These are phyloP conservation scores for Penicillium sclerotigenum DNA, from an alignment of 2,329 filamentous ascomycete species.

Conservation along the genomic window DNA sequence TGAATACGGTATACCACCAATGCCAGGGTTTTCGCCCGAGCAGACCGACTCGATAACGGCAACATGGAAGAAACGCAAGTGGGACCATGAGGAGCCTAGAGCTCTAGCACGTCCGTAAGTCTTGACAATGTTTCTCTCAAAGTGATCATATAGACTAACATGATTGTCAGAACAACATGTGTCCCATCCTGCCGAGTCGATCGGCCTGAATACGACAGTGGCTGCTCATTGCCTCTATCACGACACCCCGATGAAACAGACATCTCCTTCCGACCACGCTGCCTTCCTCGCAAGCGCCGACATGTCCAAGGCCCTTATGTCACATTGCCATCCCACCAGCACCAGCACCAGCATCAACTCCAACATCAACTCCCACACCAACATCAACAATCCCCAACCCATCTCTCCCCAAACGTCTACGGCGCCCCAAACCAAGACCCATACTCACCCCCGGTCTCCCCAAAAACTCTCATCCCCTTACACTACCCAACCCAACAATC, in stretches of 20 bases:
- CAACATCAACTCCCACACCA: neutral
- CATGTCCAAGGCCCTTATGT: conserved; percentile 21
- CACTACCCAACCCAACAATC: conserved; percentile 17
- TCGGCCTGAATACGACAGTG: conserved; percentile 9
- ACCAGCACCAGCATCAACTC: neutral
- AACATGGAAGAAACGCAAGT: conserved; percentile 25
- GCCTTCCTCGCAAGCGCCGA: conserved; percentile 27
- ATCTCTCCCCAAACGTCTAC: conserved; percentile 24
- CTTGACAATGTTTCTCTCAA: neutral
- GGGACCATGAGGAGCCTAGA: conserved; percentile 21
- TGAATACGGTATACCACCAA: conserved; percentile 4
- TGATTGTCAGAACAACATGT: conserved; percentile 13
- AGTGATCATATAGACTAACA: neutral
- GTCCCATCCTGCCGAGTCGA: conserved; percentile 15
- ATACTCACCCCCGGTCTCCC: conserved; percentile 27
- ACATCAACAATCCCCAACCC: conserved; percentile 13
- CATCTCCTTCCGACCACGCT: conserved; percentile 20
- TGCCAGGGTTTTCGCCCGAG: conserved; percentile 20
- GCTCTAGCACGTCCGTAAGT: conserved; percentile 20
- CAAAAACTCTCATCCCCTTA: conserved; percentile 27
- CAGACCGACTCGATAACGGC: conserved; percentile 13
- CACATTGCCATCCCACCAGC: conserved; percentile 8
- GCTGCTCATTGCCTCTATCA: conserved; percentile 13
- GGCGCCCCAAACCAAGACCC: conserved; percentile 12
- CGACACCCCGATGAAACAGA: conserved; percentile 17